Percentiles rank a stretch among this genome's conserved stretches.
Conservation (phyloP, 148 eudicot species). For the Silene latifolia region DNA sequence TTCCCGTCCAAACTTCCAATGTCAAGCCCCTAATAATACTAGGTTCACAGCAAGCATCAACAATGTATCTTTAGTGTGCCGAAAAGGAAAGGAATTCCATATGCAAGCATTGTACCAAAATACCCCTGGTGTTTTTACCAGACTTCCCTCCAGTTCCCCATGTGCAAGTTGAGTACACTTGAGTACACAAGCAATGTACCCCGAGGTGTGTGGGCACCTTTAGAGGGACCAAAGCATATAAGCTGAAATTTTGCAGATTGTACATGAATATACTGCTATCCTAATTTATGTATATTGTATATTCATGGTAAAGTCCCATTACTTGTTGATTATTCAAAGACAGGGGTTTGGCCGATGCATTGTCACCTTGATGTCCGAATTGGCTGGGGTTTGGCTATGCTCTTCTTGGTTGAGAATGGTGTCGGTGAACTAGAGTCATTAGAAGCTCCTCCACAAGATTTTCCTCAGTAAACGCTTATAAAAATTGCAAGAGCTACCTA, state of each 20-base stretch:
- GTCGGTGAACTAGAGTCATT: conserved; percentile 47
- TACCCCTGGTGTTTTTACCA: conserved; percentile 64
- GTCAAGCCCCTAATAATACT: conserved; percentile 71
- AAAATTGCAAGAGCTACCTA: background rate
- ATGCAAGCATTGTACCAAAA: conserved; percentile 64
- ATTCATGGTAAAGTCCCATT: background rate
- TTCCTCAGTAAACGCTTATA: conserved; percentile 39
- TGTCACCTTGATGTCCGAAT: conserved; percentile 86
- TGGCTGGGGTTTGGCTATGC: conserved; percentile 72
- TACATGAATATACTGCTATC: background rate
- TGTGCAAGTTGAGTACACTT: conserved; percentile 69
- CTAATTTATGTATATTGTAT: background rate
- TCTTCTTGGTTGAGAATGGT: conserved; percentile 72
- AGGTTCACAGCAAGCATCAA: conserved; percentile 84
- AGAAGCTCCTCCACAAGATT: conserved; percentile 69
- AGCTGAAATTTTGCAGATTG: conserved; percentile 37
- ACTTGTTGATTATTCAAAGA: background rate
- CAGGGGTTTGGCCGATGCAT: conserved; percentile 88
- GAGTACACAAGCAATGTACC: conserved; percentile 82
- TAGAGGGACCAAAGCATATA: conserved; percentile 64
- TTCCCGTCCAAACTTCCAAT: conserved; percentile 57
- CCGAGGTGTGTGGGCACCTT: conserved; percentile 66
- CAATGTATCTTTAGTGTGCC: conserved; percentile 69
- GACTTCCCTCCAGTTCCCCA: conserved; percentile 80
- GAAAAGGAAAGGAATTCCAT: conserved; percentile 37